These are phyloP conservation scores for Helicocarpus griseus DNA, from an alignment of 2,329 filamentous ascomycete species.

Conservation along the genomic window DNA sequence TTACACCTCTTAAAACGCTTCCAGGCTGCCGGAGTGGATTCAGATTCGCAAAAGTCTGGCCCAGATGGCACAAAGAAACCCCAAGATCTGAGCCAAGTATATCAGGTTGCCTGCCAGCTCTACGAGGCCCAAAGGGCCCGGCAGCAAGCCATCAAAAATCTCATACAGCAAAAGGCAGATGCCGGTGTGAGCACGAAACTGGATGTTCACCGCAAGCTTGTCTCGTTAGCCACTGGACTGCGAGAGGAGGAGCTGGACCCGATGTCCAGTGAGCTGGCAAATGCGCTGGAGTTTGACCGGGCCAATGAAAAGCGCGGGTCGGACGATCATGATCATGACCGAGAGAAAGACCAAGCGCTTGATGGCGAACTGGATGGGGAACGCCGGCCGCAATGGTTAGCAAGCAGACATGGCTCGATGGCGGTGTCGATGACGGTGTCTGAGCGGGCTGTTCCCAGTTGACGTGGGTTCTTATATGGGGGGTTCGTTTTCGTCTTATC, in stretches of 20 bases:
- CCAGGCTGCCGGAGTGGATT: constrained; percentile 7
- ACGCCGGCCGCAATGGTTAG: constrained; percentile 15
- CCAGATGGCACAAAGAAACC: constrained; percentile 8
- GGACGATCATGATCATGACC: constrained; percentile 6
- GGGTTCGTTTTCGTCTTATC: too few relatives aligned
- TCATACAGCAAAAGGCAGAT: constrained; percentile 35
- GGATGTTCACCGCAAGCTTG: constrained; percentile 38
- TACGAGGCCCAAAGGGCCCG: constrained; percentile 26
- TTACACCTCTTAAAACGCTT: constrained; percentile 25
- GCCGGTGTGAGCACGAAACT: constrained; percentile 38
- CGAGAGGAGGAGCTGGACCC: constrained; percentile 39
- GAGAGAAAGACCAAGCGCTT: too few relatives aligned
- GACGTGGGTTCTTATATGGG: neutral
- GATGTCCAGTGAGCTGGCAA: constrained; percentile 37
- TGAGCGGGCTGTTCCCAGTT: constrained; percentile 8
- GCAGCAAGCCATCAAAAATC: constrained; percentile 27
- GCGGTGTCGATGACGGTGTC: constrained; percentile 15
- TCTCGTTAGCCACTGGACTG: constrained; percentile 37
- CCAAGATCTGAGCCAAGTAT: constrained; percentile 23
- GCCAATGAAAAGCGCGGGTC: constrained; percentile 28
- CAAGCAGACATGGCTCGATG: neutral
- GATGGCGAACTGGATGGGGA: neutral
- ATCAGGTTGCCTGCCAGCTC: constrained; percentile 24
- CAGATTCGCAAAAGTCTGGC: neutral
- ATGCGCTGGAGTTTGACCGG: constrained; percentile 36